Evolutionary conservation across 2,329 filamentous ascomycete species (phyloP).

Genomic region (Epichloe gansuensis): DNA sequence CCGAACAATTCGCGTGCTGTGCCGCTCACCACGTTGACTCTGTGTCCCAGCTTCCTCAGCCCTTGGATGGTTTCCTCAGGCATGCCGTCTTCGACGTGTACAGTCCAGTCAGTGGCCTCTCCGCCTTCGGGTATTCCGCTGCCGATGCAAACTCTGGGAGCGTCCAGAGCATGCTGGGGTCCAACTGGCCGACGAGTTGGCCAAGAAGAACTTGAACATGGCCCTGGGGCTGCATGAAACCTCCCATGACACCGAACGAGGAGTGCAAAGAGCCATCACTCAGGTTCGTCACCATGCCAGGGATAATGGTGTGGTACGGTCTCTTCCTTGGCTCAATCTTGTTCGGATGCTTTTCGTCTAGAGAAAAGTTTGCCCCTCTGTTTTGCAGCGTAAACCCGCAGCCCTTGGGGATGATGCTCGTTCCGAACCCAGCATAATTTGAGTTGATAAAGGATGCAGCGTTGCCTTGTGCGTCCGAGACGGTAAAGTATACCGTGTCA

Average conservation of each 20-base stretch:
- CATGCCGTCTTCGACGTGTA: slow-evolving; percentile 79
- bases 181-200: slow-evolving; percentile 69
- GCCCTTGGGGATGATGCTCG: slow-evolving; percentile 67
- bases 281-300: slow-evolving; percentile 72
- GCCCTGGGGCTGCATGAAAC: slow-evolving; percentile 96
- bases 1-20: slow-evolving; percentile 62
- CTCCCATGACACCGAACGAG: slow-evolving; percentile 94
- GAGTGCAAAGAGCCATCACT: slow-evolving; percentile 64
- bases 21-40: slow-evolving; percentile 56
- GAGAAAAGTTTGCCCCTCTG: slow-evolving; percentile 75
- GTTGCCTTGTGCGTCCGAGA: slow-evolving; percentile 72
- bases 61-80: slow-evolving; percentile 53
- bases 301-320: slow-evolving; percentile 97
- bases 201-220: slow-evolving; percentile 89
- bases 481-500: slow-evolving; percentile 91
- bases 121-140: slow-evolving; percentile 54
- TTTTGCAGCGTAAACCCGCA: slow-evolving; percentile 94
- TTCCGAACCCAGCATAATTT: slow-evolving; percentile 84
- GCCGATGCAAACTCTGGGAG: slow-evolving; percentile 80
- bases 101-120: slow-evolving; percentile 46
- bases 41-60: slow-evolving; percentile 59
- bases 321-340: slow-evolving; percentile 68
- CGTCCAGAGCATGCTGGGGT: slow-evolving; percentile 79
- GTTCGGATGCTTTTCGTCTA: slow-evolving; percentile 65
- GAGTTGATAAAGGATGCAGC: slow-evolving; percentile 95